These are phyloP conservation scores for Xerocomellus amylosporus DNA, from an alignment of 768 basidiomycete genomes.

Conservation along the genomic window DNA sequence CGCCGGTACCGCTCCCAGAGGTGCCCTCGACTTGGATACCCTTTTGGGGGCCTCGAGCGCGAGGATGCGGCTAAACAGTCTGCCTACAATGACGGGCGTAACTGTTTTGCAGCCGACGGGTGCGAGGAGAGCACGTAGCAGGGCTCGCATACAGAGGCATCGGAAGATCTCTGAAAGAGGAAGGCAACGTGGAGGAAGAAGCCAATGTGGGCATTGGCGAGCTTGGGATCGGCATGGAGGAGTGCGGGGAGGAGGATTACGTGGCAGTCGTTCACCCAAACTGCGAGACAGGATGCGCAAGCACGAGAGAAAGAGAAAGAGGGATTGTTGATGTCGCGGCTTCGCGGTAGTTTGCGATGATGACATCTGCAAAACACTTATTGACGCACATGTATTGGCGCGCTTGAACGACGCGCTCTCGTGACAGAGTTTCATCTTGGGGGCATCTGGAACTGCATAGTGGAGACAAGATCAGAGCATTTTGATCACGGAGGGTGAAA, in stretches of 20 bases:
- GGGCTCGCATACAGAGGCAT: conserved; percentile 75
- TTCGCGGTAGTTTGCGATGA: conserved; percentile 43
- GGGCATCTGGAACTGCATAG: conserved; percentile 84
- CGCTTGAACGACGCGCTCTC: too few species aligned
- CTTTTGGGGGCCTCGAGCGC: conserved; percentile 71
- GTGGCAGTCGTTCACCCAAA: conserved; percentile 95
- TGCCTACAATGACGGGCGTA: conserved; percentile 83
- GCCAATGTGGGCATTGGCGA: conserved; percentile 49
- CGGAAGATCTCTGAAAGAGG: conserved; percentile 94
- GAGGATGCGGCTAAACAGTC: conserved; percentile 75
- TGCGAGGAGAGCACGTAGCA: conserved; percentile 83
- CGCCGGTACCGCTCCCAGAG: neutral
- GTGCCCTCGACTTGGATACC: conserved; percentile 62
- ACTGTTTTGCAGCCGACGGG: conserved; percentile 83
- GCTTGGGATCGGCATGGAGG: conserved; percentile 59
- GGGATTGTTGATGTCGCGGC: conserved; percentile 35
- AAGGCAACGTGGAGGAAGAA: conserved; percentile 99
- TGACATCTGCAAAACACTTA: conserved; percentile 16
- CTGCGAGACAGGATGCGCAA: conserved; percentile 19
- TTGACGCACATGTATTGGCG: too few species aligned
- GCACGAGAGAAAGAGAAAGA: conserved; percentile 5
- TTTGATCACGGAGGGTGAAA: conserved; percentile 20
- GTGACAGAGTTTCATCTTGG: conserved; percentile 78
- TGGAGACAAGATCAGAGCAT: conserved; percentile 89
- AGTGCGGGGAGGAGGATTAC: conserved; percentile 89